Conservation (phyloP, 176 grass and related monocot genomes). For the Carex kokanica region DNA sequence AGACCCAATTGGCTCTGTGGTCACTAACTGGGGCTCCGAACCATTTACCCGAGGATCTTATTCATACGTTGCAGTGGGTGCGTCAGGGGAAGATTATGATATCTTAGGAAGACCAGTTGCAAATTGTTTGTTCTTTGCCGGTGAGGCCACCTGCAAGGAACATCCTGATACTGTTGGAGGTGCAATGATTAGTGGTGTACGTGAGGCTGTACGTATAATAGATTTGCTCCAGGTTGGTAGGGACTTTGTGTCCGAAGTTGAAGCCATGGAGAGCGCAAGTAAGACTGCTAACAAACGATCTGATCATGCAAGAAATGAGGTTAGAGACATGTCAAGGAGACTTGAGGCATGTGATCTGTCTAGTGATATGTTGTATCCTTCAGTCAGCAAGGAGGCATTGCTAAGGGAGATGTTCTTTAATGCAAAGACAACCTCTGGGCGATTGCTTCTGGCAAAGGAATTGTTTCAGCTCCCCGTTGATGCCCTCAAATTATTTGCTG, state of each 20-base stretch:
- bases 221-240: slow-evolving; percentile 67
- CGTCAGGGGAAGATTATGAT: slow-evolving; percentile 90
- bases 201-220: slow-evolving; percentile 91
- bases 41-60: slow-evolving; percentile 97
- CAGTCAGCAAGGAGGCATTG: slow-evolving; percentile 63
- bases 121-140: slow-evolving; percentile 95
- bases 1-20: slow-evolving; percentile 83
- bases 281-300: slow-evolving; percentile 67
- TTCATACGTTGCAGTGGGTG: slow-evolving; percentile 90
- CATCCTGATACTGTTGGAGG: slow-evolving; percentile 99
- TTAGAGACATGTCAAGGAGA: slow-evolving; percentile 71
- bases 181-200: slow-evolving; percentile 96
- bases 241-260: slow-evolving; percentile 84
- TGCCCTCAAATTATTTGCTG: slow-evolving; percentile 86
- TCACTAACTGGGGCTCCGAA: slow-evolving; percentile 96
- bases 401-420: slow-evolving; percentile 91
- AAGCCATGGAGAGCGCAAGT: slow-evolving; percentile 67
- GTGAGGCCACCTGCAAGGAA: slow-evolving; percentile 98
- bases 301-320: slow-evolving; percentile 89
- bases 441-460: slow-evolving; percentile 85
- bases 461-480: slow-evolving; percentile 59
- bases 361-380: slow-evolving; percentile 50
- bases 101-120: slow-evolving; percentile 83
- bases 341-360: slow-evolving; percentile 78
- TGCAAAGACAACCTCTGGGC: slow-evolving; percentile 85